Evolutionary conservation across 306 rosid genomes (phyloP), one percentile per base, ranked within the genome.

Genomic region (Lathyrus tuberosus): DNA sequence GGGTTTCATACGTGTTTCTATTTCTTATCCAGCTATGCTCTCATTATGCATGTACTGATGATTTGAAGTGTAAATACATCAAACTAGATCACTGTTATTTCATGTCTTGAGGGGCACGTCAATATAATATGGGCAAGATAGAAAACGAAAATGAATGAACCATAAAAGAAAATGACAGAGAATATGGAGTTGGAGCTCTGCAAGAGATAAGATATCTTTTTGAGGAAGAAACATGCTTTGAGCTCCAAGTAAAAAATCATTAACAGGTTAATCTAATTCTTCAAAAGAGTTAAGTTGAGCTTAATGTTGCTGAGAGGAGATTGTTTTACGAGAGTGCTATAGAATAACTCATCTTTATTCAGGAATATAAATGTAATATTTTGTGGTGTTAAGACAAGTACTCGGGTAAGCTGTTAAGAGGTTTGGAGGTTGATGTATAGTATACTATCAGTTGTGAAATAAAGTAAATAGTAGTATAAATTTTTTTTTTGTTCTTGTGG

Each of bases 241-340:
- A 37, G 51, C 20, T 66, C 33, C 61, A 67, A 67, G 13, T 56
- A 15, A 47, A 35, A 58, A 62, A 30, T 13, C 49, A 57, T 17
- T 46, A 33, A 74, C 40, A 65, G 33, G 20, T 43, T 30, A 46
- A 43, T 66, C 35, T 57, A 66, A 44, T 66, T 66, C 24, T 49
- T 67, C 30, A 57, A 17, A 61, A 47, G 67, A 44, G 69, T 44
- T 20, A 66, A 46, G 10, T 57, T 67, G 62, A 75, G 59, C 15
- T 75, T 46, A 14, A 28, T 46, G n/a, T 44, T 76, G 44, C 51
- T 49, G 26, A 38, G 51, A 65, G 65, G 61, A 24, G 49, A 56
- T 47, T 71, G 60, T 37, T 61, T 79, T 70, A 52, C 5, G 41
- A 41, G 63, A 73, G 53, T 68, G 65, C 24, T 73, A 17, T 62